Evolutionary conservation across 1,139 yeast genomes (phyloP), one percentile per base, ranked within the genome.

Genomic region (Debaryomycetaceae sp.): DNA sequence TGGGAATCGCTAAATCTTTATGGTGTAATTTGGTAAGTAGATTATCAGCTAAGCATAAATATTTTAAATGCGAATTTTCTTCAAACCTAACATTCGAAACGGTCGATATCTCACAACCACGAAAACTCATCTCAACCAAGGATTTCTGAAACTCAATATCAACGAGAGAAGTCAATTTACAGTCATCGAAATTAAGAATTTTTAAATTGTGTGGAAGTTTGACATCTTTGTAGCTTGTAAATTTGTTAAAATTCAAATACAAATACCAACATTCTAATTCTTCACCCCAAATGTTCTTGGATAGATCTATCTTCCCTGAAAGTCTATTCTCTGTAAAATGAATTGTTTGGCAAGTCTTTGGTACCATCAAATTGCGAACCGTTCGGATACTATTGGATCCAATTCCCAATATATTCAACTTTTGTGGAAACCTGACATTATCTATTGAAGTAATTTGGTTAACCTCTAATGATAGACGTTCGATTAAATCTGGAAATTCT

Each of bases 271-370:
- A 35, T 6, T 41, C 32, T 15, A 58, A 35, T 6, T 34, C 31
- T 28, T 55, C 52, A 1, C 55, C 56, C 15, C 32, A 16, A 4
- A 38, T 33, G 40, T 57, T 59, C 3, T 37, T 38, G 2, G 45
- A 35, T 9, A 60, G 44, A 41, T 58, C 52, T 1, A 59, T 39
- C 5, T 48, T 41, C 3, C 46, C 47, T 3, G 43, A 17, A 4
- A 55, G 32, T 9, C 18, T 22, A 40, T 60, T 60, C 35, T 60
- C 63, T 2, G 63, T 58, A 8, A 58, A 47, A 42, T 59, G 59
- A 8, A 60, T 28, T 2, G 51, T 49, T 3, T 47, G 33, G 18
- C 56, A 43, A 5, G 43, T 29, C 3, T 45, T 30, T 1, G 64
- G 63, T 2, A 60, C 36, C 24, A 36, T 34, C 29, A 51, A 55